phyloP scores from a whole-genome alignment of 2,329 filamentous ascomycete species.

The Calonectria hongkongensis region DNA sequence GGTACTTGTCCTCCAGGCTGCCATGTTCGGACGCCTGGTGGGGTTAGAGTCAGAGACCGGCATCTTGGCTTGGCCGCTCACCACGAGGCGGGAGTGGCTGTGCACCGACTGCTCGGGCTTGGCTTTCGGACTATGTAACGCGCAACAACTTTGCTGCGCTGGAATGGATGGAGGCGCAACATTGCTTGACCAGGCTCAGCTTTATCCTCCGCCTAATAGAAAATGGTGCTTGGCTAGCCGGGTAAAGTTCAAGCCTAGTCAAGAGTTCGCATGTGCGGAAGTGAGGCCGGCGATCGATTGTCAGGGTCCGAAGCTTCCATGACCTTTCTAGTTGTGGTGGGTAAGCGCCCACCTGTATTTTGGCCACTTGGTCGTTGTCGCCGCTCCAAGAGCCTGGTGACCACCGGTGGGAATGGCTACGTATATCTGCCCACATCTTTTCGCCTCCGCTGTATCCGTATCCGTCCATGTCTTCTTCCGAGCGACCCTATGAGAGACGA shows the following conservation, averaged over 20 bases:
- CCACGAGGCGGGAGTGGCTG: slow-evolving; percentile 38
- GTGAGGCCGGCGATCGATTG: slow-evolving; percentile 31
- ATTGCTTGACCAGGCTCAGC: not conserved
- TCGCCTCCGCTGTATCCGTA: slow-evolving; percentile 14
- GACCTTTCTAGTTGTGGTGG: slow-evolving; percentile 27
- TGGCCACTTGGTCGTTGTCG: slow-evolving; percentile 5
- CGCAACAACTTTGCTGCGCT: slow-evolving; percentile 9
- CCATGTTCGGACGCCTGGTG: slow-evolving; percentile 24
- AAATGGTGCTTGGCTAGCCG: not conserved
- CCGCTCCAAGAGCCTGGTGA: slow-evolving; percentile 23
- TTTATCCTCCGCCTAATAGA: not conserved
- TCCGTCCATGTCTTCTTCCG: slow-evolving; percentile 1
- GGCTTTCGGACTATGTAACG: slow-evolving; percentile 28
- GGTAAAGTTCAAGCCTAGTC: slow-evolving; percentile 17
- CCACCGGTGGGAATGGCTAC: slow-evolving; percentile 1
- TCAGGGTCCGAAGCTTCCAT: slow-evolving; percentile 22
- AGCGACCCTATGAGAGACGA: not conserved
- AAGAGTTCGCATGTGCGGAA: slow-evolving; percentile 29
- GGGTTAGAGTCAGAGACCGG: slow-evolving; percentile 6
- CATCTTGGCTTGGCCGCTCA: slow-evolving; percentile 13
- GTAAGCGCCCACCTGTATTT: slow-evolving; percentile 27
- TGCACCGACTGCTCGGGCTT: slow-evolving; percentile 36
- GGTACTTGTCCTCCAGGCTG: slow-evolving; percentile 35
- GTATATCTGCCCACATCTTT: slow-evolving; percentile 1
- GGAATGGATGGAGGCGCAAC: slow-evolving; percentile 2